Percentiles rank a stretch among this genome's conserved stretches.
These are phyloP conservation scores for Exutisphaerella laricina DNA, from an alignment of 2,329 filamentous ascomycete species.

Conservation along the genomic window DNA sequence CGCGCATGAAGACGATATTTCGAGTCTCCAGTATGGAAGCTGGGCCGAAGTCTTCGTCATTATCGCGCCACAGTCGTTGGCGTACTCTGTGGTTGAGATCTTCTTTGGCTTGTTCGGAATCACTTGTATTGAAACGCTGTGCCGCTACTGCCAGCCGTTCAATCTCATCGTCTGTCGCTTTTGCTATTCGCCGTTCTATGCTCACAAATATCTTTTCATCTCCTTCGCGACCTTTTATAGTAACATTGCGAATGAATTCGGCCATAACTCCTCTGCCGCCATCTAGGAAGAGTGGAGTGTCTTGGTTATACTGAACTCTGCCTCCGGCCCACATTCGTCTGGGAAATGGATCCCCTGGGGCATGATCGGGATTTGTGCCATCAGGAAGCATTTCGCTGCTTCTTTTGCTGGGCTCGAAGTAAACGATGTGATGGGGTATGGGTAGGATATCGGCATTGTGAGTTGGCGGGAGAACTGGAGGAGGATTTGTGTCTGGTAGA, in stretches of 20 bases:
- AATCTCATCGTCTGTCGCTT: slow-evolving; percentile 25
- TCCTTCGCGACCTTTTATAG: slow-evolving; percentile 46
- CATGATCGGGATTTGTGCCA: slow-evolving; percentile 77
- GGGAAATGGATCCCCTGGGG: slow-evolving; percentile 64
- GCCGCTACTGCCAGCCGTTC: slow-evolving; percentile 33
- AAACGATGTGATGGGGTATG: slow-evolving; percentile 74
- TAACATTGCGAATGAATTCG: slow-evolving; percentile 45
- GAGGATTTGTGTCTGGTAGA: slow-evolving; percentile 22
- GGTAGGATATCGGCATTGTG: slow-evolving; percentile 42
- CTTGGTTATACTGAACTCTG: slow-evolving; percentile 51
- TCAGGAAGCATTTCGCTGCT: slow-evolving; percentile 64
- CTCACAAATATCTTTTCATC: slow-evolving; percentile 56
- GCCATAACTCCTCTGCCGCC: slow-evolving; percentile 40
- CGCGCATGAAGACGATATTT: slow-evolving; percentile 59
- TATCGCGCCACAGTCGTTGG: slow-evolving; percentile 40
- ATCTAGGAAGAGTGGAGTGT: slow-evolving; percentile 31
- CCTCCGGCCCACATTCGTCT: slow-evolving; percentile 86
- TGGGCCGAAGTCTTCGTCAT: slow-evolving; percentile 40
- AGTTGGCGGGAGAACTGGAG: slow-evolving; percentile 31
- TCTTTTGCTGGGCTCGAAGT: slow-evolving; percentile 69
- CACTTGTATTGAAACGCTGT: slow-evolving; percentile 22
- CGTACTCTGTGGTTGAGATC: slow-evolving; percentile 35
- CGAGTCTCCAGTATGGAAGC: slow-evolving; percentile 52
- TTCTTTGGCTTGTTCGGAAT: slow-evolving; percentile 28
- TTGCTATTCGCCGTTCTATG: slow-evolving; percentile 50